Conservation (phyloP, 164 flowering plant species). For the Annona cherimola region DNA sequence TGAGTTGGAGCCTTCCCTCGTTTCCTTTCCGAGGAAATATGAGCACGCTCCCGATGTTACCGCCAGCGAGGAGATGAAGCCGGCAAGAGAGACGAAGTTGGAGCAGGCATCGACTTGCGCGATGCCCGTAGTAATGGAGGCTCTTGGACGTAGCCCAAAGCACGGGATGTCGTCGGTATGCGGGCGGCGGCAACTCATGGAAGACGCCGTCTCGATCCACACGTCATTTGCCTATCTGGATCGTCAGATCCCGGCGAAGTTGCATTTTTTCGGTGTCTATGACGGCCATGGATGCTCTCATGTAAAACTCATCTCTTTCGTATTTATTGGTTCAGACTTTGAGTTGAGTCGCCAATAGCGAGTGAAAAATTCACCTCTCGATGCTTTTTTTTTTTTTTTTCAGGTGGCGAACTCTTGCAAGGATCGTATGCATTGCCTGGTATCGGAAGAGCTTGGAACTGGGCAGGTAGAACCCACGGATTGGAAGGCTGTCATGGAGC, state of each 20-base stretch:
- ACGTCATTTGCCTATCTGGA: constrained; percentile 25
- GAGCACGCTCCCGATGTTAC: constrained; percentile 16
- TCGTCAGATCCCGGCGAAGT: constrained; percentile 2
- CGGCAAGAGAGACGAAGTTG: not conserved
- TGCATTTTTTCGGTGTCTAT: constrained; percentile 71
- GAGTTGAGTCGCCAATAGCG: too few relatives aligned
- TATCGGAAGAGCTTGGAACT: constrained; percentile 56
- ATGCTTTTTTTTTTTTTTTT: not conserved
- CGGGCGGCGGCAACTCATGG: constrained; percentile 76
- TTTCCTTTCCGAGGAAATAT: constrained; percentile 11
- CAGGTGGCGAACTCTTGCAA: constrained; percentile 80
- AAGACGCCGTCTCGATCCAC: constrained; percentile 56
- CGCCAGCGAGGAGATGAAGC: not conserved
- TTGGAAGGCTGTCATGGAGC: constrained; percentile 50
- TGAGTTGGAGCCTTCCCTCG: not conserved
- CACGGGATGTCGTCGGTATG: constrained; percentile 19
- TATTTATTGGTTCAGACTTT: too few relatives aligned
- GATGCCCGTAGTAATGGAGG: not conserved
- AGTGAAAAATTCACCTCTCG: not conserved
- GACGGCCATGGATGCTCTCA: constrained; percentile 98
- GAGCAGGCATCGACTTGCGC: not conserved
- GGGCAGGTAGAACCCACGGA: constrained; percentile 6
- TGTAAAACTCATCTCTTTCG: constrained; percentile 25
- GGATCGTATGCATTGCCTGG: constrained; percentile 59
- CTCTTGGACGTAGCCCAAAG: constrained; percentile 7